Base-by-base conservation (phyloP, 257 asterid genomes). In the Jacaranda copaia region DNA sequence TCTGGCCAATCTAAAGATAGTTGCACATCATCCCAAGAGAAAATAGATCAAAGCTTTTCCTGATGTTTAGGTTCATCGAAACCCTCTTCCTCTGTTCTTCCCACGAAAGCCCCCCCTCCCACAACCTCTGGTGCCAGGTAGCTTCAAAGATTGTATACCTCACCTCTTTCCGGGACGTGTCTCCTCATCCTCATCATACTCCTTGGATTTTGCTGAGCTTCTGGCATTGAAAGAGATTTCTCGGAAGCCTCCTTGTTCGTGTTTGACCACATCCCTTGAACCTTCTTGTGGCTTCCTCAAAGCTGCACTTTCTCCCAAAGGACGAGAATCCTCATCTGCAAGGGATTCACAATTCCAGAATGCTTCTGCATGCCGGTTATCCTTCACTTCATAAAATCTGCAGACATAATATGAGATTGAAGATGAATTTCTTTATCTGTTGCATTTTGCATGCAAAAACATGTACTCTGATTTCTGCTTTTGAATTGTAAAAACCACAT, bases 351-450 rank as follows among this genome's bases (percentile, higher is more conserved):
- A 59, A 16, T 87, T 91, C 81, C 85, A 82, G 89, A 87, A 95
- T 61, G 99, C 99, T 82, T 91, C 97, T 39, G 97, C 96, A 32
- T 94, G 99, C 66, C 96, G 82, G 74, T 85, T 89, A 70, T 94
- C 99, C 92, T 88, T 94, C 85, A 88, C 96, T 86, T 91, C 99
- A 69, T 89, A 91, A 70, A 91, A 84, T 87, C 98, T 94, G 91
- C 78, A 83, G 3, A 42, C 10, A 32, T 67, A 53, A 16, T 39
- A 80, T 15, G 46, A 61, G 20, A 52, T 59, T n/a, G 6, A 6
- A 43, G 65, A 19, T 48, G 8, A 4, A 16, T 43, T 20, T 43
- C 2, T 14, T 55, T 14, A 63, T 25, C 32, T 25, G 2, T 25
- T 25, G 32, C 32, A 25, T 25, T 25, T 25, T 25, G 32, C 32